Evolutionary conservation across 371 early-diverging fungal genomes (phyloP).

Genomic region (Rhizopus delemar): DNA sequence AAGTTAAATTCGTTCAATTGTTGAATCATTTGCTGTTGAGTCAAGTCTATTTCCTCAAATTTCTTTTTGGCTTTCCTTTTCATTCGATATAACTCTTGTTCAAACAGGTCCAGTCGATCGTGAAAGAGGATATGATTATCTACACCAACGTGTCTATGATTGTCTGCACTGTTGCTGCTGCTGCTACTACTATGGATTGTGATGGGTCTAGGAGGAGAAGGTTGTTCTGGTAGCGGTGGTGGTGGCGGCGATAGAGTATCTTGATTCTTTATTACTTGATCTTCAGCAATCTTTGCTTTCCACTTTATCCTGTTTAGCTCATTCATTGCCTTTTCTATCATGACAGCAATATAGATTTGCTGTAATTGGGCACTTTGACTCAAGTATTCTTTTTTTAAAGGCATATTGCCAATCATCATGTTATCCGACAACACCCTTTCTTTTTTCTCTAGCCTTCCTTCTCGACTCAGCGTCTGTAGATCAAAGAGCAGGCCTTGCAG

Average conservation of each 20-base stretch:
- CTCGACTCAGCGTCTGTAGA: slow-evolving; percentile 29
- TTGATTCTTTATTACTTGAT: not conserved
- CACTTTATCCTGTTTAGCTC: slow-evolving; percentile 12
- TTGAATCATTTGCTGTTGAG: slow-evolving; percentile 30
- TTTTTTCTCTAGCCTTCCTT: slow-evolving; percentile 1
- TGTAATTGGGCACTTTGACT: slow-evolving; percentile 29
- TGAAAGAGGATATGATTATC: slow-evolving; percentile 42
- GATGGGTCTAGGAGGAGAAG: no score
- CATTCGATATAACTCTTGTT: slow-evolving; percentile 41
- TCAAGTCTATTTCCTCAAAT: slow-evolving; percentile 27
- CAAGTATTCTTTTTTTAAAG: slow-evolving; percentile 37
- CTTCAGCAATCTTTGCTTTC: no score
- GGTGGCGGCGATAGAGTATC: not conserved
- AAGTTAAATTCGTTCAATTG: slow-evolving; percentile 28
- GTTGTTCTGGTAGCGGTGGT: no score
- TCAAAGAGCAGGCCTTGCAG: slow-evolving; percentile 45
- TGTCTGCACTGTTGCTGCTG: no score
- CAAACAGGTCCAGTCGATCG: slow-evolving; percentile 48
- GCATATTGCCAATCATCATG: slow-evolving; percentile 51
- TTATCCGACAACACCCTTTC: slow-evolving; percentile 38
- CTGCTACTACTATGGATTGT: no score
- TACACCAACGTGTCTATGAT: not conserved
- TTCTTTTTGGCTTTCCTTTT: slow-evolving; percentile 33
- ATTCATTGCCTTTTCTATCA: slow-evolving; percentile 42
- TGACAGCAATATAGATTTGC: slow-evolving; percentile 37